Evolutionary conservation across 345 rosid species (phyloP).

Genomic region (Linum lewisii): DNA sequence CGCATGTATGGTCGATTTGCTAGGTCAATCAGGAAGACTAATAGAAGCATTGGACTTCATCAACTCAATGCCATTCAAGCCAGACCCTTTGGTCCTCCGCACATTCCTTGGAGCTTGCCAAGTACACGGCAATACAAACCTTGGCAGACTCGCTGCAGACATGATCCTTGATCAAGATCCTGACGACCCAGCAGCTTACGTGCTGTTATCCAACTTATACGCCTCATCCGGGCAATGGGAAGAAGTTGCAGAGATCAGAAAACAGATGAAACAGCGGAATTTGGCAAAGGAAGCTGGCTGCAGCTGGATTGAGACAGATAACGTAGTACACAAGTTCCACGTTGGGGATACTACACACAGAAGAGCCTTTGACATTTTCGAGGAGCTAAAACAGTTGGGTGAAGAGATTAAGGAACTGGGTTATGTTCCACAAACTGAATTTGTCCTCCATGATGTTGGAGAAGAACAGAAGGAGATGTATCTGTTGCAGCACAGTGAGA

Average conservation of each 20-base stretch:
- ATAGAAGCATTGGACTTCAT: constrained; percentile 48
- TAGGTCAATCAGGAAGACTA: constrained; percentile 50
- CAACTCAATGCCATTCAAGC: constrained; percentile 41
- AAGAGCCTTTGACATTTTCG: constrained; percentile 30
- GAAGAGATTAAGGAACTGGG: constrained; percentile 44
- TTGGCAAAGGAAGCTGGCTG: constrained; percentile 69
- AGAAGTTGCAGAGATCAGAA: constrained; percentile 40
- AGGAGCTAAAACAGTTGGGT: constrained; percentile 35
- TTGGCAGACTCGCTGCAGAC: constrained; percentile 48
- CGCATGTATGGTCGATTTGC: constrained; percentile 75
- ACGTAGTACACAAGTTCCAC: constrained; percentile 51
- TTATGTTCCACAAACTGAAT: constrained; percentile 54
- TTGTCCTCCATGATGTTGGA: constrained; percentile 64
- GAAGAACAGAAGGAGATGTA: constrained; percentile 53
- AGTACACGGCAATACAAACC: constrained; percentile 42
- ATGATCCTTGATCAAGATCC: constrained; percentile 59
- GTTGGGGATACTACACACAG: constrained; percentile 67
- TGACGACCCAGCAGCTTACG: constrained; percentile 53
- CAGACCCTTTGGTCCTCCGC: constrained; percentile 54
- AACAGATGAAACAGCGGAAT: constrained; percentile 47
- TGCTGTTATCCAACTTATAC: constrained; percentile 58
- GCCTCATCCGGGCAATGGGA: constrained; percentile 73
- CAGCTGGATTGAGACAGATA: constrained; percentile 68
- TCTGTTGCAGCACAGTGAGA: constrained; percentile 67
- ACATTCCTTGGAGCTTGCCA: constrained; percentile 69